Conservation (phyloP, 2,329 filamentous ascomycete species). For the Hypomyces perniciosus region DNA sequence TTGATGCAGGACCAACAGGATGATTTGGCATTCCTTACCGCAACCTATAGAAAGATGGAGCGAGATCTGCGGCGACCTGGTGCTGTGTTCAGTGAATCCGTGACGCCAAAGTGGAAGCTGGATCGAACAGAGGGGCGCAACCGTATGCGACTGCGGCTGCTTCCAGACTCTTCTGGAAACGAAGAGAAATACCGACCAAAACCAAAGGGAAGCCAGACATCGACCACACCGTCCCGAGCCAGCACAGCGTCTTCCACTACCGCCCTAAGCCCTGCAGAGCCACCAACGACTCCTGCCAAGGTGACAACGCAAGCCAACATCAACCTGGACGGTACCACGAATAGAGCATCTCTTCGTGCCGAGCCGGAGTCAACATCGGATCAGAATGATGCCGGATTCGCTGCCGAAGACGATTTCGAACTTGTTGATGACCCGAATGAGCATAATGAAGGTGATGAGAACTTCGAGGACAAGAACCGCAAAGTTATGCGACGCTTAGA, state of each 20-base stretch:
- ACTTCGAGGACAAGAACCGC: conserved; percentile 94
- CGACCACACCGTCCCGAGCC: conserved; percentile 29
- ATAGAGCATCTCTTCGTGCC: conserved; percentile 16
- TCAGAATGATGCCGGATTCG: conserved; percentile 19
- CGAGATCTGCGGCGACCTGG: conserved; percentile 72
- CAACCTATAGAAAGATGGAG: conserved; percentile 72
- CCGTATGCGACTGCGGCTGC: conserved; percentile 82
- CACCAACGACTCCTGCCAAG: not conserved
- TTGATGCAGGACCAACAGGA: conserved; percentile 90
- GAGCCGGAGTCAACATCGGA: conserved; percentile 21
- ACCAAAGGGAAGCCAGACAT: conserved; percentile 50
- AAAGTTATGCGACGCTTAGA: conserved; percentile 95
- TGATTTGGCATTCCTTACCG: conserved; percentile 69
- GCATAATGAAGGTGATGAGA: conserved; percentile 64
- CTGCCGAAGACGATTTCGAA: conserved; percentile 85
- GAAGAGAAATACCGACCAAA: conserved; percentile 81
- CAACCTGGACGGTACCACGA: conserved; percentile 17
- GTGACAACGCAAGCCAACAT: conserved; percentile 20
- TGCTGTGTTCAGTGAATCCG: conserved; percentile 66
- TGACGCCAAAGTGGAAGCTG: conserved; percentile 74
- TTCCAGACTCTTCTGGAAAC: conserved; percentile 66
- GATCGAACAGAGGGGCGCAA: conserved; percentile 95
- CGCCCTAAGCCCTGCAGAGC: conserved; percentile 2
- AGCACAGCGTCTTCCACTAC: conserved; percentile 23
- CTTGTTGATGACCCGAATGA: conserved; percentile 90